A percentile compares a stretch with the other conserved stretches of the same genome.
Evolutionary conservation across 2,329 filamentous ascomycete species (phyloP).

Genomic region (Sphaerulina musiva): DNA sequence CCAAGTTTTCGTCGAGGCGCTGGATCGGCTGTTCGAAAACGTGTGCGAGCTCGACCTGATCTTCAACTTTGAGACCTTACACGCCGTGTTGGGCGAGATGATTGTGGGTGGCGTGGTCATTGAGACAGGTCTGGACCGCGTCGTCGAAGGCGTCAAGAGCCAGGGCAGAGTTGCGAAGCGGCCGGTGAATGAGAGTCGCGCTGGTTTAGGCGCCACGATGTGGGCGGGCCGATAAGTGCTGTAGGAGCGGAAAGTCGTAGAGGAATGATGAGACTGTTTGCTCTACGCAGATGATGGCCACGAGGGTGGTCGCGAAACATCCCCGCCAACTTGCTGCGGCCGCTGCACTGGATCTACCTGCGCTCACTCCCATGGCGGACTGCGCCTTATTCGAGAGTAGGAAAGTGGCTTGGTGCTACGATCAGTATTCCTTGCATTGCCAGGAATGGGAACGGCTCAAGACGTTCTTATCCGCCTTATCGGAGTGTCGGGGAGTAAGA

Average conservation of each 20-base stretch:
- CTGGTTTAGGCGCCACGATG: slow-evolving; percentile 30
- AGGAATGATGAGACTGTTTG: background rate
- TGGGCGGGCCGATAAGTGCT: slow-evolving; percentile 34
- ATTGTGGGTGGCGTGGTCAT: slow-evolving; percentile 91
- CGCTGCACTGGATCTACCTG: background rate
- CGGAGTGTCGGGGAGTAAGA: no score
- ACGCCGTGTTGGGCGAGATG: slow-evolving; percentile 87
- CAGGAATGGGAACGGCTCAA: no score
- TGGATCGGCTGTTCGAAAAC: slow-evolving; percentile 94
- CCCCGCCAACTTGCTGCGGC: background rate
- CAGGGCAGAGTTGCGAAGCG: slow-evolving; percentile 73
- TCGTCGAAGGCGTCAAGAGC: slow-evolving; percentile 72
- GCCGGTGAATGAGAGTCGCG: slow-evolving; percentile 62
- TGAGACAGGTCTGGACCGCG: slow-evolving; percentile 81
- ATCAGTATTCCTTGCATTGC: background rate
- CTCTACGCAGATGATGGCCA: no score
- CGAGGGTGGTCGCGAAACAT: no score
- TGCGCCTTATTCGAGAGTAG: no score
- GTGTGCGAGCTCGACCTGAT: slow-evolving; percentile 97
- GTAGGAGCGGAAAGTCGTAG: background rate
- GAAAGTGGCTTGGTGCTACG: no score
- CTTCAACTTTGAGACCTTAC: slow-evolving; percentile 97
- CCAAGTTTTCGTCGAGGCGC: slow-evolving; percentile 93
- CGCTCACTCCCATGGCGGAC: no score
- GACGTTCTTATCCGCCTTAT: no score